These are phyloP conservation scores for Hygrophila difformis DNA, from an alignment of 257 asterid species.

Conservation along the genomic window DNA sequence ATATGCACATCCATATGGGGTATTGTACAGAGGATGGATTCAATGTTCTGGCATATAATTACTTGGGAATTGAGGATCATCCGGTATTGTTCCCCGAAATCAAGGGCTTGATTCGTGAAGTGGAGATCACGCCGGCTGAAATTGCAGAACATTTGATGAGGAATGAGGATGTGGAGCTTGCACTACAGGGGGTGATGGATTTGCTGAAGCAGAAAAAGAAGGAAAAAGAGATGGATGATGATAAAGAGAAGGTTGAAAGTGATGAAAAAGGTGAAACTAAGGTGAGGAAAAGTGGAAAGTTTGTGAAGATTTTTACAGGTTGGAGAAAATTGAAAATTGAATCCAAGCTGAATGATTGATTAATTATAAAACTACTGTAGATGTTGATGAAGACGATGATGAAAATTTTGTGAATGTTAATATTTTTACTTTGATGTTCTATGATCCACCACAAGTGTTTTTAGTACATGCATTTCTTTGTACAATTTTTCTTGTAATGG, in stretches of 20 bases:
- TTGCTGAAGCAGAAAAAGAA: conserved; percentile 35
- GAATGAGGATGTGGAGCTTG: conserved; percentile 44
- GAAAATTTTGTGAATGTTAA: no score
- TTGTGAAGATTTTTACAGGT: background rate
- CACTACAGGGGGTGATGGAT: conserved; percentile 47
- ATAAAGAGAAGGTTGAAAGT: background rate
- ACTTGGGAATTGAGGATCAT: conserved; percentile 36
- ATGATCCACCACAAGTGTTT: no score
- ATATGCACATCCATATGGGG: conserved; percentile 75
- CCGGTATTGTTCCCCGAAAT: conserved; percentile 26
- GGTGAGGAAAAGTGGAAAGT: background rate
- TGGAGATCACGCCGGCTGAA: conserved; percentile 57
- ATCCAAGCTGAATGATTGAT: no score
- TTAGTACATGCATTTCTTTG: no score
- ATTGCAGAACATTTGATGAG: conserved; percentile 80
- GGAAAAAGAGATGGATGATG: no score
- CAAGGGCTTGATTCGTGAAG: conserved; percentile 31
- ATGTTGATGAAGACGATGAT: no score
- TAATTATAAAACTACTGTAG: no score
- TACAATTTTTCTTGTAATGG: no score
- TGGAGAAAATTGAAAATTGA: no score
- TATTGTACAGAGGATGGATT: conserved; percentile 53
- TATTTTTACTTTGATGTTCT: no score
- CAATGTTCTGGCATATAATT: conserved; percentile 46
- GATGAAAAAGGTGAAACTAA: background rate